A percentile compares a stretch with the other conserved stretches of the same genome.
phyloP scores from a whole-genome alignment of 495 filamentous ascomycete species.

The Trichoderma erinaceum region DNA sequence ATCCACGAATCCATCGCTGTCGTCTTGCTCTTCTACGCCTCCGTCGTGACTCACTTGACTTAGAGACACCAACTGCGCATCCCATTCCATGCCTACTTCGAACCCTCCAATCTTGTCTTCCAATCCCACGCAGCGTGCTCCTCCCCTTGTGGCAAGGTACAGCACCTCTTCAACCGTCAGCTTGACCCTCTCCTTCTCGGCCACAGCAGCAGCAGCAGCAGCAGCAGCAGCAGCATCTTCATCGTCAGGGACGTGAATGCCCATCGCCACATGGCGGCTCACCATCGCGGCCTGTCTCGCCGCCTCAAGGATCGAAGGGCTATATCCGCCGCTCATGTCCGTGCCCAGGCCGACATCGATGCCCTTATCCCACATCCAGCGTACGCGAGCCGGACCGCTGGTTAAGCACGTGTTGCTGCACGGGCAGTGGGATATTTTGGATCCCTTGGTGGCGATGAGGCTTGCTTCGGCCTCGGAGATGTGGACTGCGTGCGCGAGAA shows the following conservation, averaged over 20 bases:
- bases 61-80: conserved; percentile 73
- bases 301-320: conserved; percentile 69
- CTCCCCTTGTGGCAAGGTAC: conserved; percentile 76
- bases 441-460: conserved; percentile 52
- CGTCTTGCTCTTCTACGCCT: conserved; percentile 23
- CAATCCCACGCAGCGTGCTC: conserved; percentile 70
- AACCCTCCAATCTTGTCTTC: conserved; percentile 64
- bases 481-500: conserved; percentile 85
- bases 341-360: conserved; percentile 80
- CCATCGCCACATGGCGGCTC: conserved; percentile 58
- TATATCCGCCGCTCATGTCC: conserved; percentile 84
- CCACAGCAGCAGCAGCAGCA: neutral
- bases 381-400: conserved; percentile 65
- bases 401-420: conserved; percentile 75
- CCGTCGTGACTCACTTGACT: conserved; percentile 36
- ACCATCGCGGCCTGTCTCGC: conserved; percentile 71
- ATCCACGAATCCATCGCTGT: conserved; percentile 55
- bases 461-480: conserved; percentile 55
- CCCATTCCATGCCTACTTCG: conserved; percentile 81
- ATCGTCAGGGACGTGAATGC: conserved; percentile 22
- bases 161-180: conserved; percentile 80
- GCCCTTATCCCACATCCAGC: conserved; percentile 64
- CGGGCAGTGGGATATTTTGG: conserved; percentile 80
- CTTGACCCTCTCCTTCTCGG: conserved; percentile 38
- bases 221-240: conserved; percentile 7